phyloP scores from a whole-genome alignment of 148 eudicot genomes.

The Diospyros kaki region DNA sequence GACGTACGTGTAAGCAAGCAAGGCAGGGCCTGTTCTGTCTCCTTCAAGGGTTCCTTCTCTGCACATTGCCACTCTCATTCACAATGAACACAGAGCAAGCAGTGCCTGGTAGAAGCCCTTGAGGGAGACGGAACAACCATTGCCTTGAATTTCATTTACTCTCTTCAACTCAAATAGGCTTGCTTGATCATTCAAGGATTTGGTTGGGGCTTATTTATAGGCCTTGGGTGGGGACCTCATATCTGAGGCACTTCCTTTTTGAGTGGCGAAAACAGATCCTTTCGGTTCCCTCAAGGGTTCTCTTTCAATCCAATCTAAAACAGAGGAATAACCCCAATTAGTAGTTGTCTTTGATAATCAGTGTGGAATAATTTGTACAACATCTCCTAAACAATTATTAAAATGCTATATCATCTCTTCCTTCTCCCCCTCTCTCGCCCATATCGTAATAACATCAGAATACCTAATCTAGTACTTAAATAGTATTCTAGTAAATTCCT shows the following conservation, averaged over 20 bases:
- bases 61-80: neutral
- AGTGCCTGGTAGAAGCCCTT: conserved; percentile 17
- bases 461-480: no score
- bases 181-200: neutral
- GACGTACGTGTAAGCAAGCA: conserved; percentile 3
- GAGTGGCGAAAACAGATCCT: neutral
- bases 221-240: conserved; percentile 16
- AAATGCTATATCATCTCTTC: no score
- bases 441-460: no score
- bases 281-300: conserved; percentile 9
- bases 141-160: conserved; percentile 8
- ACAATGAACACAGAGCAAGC: neutral
- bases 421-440: no score
- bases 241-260: neutral
- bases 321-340: neutral
- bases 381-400: neutral
- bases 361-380: neutral
- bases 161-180: neutral
- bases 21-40: conserved; percentile 13
- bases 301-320: neutral
- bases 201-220: conserved; percentile 12
- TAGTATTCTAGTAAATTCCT: no score
- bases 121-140: conserved; percentile 26
- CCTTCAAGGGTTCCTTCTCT: neutral
- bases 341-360: no score